Conservation (phyloP, 495 filamentous ascomycete genomes). For the Talaromyces adpressus region DNA sequence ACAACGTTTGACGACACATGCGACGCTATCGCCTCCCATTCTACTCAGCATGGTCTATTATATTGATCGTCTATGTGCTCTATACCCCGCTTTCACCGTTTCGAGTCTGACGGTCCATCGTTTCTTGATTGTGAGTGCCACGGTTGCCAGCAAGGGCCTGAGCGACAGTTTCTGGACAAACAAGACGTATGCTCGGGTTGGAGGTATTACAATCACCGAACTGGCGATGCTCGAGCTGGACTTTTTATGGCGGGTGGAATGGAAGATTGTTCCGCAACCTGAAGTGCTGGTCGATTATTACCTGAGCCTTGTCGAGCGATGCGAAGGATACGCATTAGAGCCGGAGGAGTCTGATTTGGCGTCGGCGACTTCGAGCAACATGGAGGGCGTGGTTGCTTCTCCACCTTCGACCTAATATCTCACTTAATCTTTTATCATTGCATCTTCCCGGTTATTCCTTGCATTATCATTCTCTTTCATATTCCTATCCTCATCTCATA, state of each 20-base stretch:
- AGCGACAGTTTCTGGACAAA: constrained; percentile 98
- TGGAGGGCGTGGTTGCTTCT: neutral
- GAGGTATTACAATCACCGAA: constrained; percentile 81
- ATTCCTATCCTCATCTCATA: neutral
- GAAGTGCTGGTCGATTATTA: constrained; percentile 93
- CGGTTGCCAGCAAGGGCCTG: constrained; percentile 90
- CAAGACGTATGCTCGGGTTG: constrained; percentile 86
- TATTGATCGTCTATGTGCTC: constrained; percentile 87
- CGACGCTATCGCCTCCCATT: constrained; percentile 85
- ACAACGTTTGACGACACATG: constrained; percentile 85
- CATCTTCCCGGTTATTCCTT: neutral
- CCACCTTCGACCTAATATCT: neutral
- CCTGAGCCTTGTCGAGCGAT: constrained; percentile 69
- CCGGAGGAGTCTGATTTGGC: neutral
- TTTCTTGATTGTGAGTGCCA: constrained; percentile 91
- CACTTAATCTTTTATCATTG: neutral
- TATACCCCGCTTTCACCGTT: constrained; percentile 91
- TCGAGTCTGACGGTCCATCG: constrained; percentile 93
- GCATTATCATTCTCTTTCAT: neutral
- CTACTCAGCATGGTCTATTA: constrained; percentile 99
- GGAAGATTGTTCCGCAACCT: constrained; percentile 93
- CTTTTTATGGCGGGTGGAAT: constrained; percentile 83
- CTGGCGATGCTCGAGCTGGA: constrained; percentile 91
- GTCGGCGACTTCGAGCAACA: neutral
- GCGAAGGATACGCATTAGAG: constrained; percentile 44